Conservation (phyloP, 2,329 filamentous ascomycete species). For the Rosellinia necatrix region DNA sequence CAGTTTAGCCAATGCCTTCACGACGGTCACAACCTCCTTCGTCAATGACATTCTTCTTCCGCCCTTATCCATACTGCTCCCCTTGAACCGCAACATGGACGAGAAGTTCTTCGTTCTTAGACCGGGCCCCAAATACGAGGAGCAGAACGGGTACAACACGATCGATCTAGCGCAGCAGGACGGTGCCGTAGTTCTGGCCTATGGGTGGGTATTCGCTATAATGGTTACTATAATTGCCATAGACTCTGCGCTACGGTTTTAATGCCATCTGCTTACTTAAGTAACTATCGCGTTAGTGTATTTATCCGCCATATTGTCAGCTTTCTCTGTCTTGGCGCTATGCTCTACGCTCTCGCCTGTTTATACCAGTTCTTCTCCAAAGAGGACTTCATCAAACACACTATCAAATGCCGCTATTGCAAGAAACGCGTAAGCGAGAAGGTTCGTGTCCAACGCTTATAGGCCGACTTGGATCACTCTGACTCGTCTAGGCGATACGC, state of each 20-base stretch:
- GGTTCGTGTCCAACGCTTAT: constrained; percentile 26
- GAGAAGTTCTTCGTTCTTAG: constrained; percentile 73
- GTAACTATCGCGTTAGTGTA: constrained; percentile 49
- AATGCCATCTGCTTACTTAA: not conserved
- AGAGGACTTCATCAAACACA: constrained; percentile 73
- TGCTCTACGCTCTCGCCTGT: constrained; percentile 67
- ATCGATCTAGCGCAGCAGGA: constrained; percentile 70
- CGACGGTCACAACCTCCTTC: constrained; percentile 71
- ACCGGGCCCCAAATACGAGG: constrained; percentile 58
- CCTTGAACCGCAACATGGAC: constrained; percentile 72
- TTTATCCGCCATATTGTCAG: constrained; percentile 69
- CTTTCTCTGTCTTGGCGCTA: constrained; percentile 68
- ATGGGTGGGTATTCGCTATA: constrained; percentile 55
- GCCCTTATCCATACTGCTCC: constrained; percentile 69
- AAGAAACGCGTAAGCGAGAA: constrained; percentile 42
- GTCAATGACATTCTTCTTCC: constrained; percentile 73
- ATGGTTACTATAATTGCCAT: too few species aligned
- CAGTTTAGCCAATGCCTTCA: constrained; percentile 73
- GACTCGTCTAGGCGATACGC: constrained; percentile 45
- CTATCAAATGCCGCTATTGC: constrained; percentile 71
- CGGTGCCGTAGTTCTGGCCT: constrained; percentile 73
- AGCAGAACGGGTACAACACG: constrained; percentile 68
- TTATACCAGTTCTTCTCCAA: constrained; percentile 64
- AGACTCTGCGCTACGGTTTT: not conserved
- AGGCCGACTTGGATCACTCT: not conserved